These are phyloP conservation scores for Lagenidium giganteum DNA, from an alignment of 352 stramenopile species.

Conservation along the genomic window DNA sequence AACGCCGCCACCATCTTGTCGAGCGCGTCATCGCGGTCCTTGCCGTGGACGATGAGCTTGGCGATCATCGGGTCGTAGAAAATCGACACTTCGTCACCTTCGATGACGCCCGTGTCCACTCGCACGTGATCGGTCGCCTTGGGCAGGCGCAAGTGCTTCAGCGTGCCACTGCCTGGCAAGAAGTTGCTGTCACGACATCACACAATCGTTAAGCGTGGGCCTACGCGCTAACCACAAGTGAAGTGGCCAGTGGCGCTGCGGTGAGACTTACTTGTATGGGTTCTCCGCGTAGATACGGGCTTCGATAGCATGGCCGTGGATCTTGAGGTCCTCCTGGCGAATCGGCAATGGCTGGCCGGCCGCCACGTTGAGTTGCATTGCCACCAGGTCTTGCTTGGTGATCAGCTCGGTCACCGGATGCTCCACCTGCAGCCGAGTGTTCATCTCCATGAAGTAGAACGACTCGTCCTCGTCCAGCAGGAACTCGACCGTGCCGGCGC, in stretches of 20 bases:
- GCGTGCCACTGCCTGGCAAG: slow-evolving; percentile 84
- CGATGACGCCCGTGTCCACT: slow-evolving; percentile 86
- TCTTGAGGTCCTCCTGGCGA: slow-evolving; percentile 82
- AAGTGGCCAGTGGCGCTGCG: too few species aligned
- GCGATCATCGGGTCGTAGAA: slow-evolving; percentile 95
- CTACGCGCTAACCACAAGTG: too few species aligned
- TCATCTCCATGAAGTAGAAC: slow-evolving; percentile 98
- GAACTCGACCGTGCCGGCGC: slow-evolving; percentile 93
- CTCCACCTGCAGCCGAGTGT: slow-evolving; percentile 94
- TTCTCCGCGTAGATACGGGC: slow-evolving; percentile 94
- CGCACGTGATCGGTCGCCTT: slow-evolving; percentile 59
- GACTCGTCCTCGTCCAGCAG: slow-evolving; percentile 87
- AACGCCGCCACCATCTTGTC: slow-evolving; percentile 81
- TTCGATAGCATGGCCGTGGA: slow-evolving; percentile 89
- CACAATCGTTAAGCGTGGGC: not conserved
- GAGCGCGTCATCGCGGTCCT: slow-evolving; percentile 79
- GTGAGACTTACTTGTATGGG: slow-evolving; percentile 80
- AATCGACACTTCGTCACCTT: slow-evolving; percentile 89
- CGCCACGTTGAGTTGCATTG: slow-evolving; percentile 93
- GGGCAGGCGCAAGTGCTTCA: slow-evolving; percentile 84
- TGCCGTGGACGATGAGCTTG: slow-evolving; percentile 91
- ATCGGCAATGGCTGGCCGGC: slow-evolving; percentile 88
- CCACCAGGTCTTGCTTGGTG: slow-evolving; percentile 86
- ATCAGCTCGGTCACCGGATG: slow-evolving; percentile 92
- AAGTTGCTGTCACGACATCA: slow-evolving; percentile 59